Conservation (phyloP, 805 yeast genomes). For the Maudiozyma serrabonitensis region DNA sequence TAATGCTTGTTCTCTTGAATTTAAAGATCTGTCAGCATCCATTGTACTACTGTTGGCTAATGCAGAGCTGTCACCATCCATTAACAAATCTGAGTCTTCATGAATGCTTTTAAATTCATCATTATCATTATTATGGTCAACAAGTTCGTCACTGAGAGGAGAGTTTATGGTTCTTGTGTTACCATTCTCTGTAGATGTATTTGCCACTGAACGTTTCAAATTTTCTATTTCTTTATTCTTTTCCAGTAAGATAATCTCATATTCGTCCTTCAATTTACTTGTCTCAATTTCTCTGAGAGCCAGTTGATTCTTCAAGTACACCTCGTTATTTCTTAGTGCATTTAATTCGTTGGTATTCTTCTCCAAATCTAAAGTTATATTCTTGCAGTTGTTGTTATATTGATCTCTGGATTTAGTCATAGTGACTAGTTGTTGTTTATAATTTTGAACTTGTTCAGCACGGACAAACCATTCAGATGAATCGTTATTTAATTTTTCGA, state of each 20-base stretch:
- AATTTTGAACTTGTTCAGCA: conserved; percentile 1
- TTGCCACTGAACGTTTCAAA: neutral
- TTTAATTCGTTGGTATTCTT: neutral
- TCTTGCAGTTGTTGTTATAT: neutral
- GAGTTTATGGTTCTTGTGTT: neutral
- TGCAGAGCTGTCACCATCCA: neutral
- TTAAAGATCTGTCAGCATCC: conserved; percentile 5
- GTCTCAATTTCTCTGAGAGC: neutral
- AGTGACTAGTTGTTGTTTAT: neutral
- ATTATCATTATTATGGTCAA: neutral
- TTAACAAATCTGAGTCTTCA: neutral
- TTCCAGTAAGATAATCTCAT: neutral
- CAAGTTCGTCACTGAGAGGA: neutral
- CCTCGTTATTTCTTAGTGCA: neutral
- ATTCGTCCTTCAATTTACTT: neutral
- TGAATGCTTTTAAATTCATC: neutral
- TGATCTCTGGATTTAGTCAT: conserved; percentile 1
- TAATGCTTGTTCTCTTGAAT: conserved; percentile 22
- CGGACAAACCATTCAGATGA: conserved; percentile 26
- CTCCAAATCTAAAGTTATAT: neutral
- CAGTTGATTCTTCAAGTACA: neutral
- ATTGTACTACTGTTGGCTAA: conserved; percentile 1
- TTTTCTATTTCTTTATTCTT: neutral
- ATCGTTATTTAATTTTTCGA: conserved; percentile 38
- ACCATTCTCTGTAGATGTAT: neutral